Evolutionary conservation across 1,139 yeast genomes (phyloP), one percentile per base, ranked within the genome.

Genomic region (Yamadazyma spencermartinsiae): DNA sequence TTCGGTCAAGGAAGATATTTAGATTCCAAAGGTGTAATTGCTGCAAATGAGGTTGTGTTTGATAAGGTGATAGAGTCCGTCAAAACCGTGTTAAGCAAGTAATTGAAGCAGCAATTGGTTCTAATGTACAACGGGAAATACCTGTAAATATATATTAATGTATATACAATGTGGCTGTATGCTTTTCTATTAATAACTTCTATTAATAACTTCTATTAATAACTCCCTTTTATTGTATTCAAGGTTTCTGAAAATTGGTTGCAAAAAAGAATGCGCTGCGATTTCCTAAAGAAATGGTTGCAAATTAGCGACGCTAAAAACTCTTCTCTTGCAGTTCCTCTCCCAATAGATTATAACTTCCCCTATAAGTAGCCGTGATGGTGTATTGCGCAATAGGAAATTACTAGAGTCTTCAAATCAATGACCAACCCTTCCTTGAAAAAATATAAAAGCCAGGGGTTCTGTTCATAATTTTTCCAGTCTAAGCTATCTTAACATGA

Each of bases 1-100:
- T 94, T 92, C 54, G 90, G 96, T n/a, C 69, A 72, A 32, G 98
- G 98, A 4, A 80, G 97, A 56, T 78, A 80, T 29, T 74, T 94
- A 47, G 57, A 73, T 39, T 86, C 95, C 40, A 83, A 87, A 62
- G 99, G 99, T 36, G 92, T 94, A 19, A 82, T 94, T 56, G 98
- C 98, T 9, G 83, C 94, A n/a, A 74, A 83, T 45, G 74, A 74
- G 34, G 68, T 69, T 14, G 66, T 85, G 31, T 95, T 87, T 53
- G 62, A 71, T 1, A 56, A 65, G 31, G 86, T 89, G 1, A 80
- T 89, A 29, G 65, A 63, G 10, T 82, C 85, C 2, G 85, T 89
- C 15, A 43, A 46, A 19, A 45, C 50, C 11, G 68, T 60, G 2
- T 56, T 60, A 38, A 31, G 41, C 20, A 28, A 28, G 13, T 30